These are phyloP conservation scores for Raffaelea arxii DNA, from an alignment of 2,329 filamentous ascomycete species.

Conservation along the genomic window DNA sequence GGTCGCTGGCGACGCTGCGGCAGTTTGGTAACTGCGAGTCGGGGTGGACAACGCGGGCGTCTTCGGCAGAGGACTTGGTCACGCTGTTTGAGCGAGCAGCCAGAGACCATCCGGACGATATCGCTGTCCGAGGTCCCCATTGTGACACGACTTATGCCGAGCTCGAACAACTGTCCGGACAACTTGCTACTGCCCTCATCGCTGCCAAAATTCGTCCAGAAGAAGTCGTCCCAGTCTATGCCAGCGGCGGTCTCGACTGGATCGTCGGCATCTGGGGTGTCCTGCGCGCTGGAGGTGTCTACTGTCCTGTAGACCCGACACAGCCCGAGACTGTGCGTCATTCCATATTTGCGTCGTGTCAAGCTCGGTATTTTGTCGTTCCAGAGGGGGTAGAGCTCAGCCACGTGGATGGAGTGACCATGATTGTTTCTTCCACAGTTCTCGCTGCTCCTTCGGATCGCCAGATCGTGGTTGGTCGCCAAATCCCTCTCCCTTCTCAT, in stretches of 20 bases:
- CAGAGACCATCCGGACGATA: background rate
- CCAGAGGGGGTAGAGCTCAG: no score
- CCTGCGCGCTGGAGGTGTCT: constrained; percentile 21
- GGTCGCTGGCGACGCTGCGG: background rate
- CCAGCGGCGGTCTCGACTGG: constrained; percentile 24
- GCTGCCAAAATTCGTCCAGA: background rate
- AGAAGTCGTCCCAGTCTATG: constrained; percentile 23
- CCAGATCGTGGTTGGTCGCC: no score
- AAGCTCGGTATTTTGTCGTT: background rate
- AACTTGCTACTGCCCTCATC: no score
- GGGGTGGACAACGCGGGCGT: background rate
- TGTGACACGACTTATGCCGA: background rate
- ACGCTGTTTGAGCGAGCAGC: background rate
- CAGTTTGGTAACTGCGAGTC: background rate
- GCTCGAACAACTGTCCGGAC: background rate
- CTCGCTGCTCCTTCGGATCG: no score
- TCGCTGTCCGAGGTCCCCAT: background rate
- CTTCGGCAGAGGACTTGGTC: background rate
- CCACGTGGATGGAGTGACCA: no score
- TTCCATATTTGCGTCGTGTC: background rate
- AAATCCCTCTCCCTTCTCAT: no score
- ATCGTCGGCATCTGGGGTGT: constrained; percentile 23
- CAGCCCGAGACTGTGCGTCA: background rate
- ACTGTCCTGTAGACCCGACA: constrained; percentile 19
- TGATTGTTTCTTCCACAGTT: no score